Conservation (phyloP, 2,329 filamentous ascomycete species). For the Fusarium solani-melongenae region DNA sequence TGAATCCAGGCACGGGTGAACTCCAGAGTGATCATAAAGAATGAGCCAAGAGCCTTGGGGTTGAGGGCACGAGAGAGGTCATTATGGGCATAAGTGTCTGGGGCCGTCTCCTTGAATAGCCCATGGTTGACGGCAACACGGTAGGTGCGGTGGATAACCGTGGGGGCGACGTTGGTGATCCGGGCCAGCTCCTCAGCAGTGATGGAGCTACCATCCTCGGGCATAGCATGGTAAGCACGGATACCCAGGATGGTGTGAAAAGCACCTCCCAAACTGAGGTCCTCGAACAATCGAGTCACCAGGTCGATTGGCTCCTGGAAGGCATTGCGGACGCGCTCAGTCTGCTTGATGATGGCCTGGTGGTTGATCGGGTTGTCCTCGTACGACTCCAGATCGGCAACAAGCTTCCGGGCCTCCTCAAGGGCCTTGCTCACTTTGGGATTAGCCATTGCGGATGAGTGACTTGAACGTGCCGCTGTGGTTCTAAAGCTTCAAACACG, state of each 20-base stretch:
- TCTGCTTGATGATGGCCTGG: conserved; percentile 37
- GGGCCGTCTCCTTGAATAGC: conserved; percentile 43
- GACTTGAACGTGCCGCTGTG: background rate
- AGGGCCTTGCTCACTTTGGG: conserved; percentile 42
- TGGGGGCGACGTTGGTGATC: conserved; percentile 44
- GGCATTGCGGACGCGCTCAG: conserved; percentile 36
- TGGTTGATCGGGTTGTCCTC: conserved; percentile 38
- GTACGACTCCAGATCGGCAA: conserved; percentile 41
- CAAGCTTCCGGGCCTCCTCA: conserved; percentile 41
- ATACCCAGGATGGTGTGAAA: conserved; percentile 44
- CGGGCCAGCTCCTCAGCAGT: conserved; percentile 33
- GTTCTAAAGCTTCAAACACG: background rate
- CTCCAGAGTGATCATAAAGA: conserved; percentile 48
- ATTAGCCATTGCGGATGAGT: conserved; percentile 21
- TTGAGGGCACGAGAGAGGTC: conserved; percentile 43
- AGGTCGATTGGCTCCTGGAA: conserved; percentile 45
- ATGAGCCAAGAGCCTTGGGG: conserved; percentile 43
- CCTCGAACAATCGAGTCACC: conserved; percentile 39
- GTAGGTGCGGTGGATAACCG: conserved; percentile 47
- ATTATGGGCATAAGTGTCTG: conserved; percentile 48
- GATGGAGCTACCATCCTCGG: conserved; percentile 38
- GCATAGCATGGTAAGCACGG: conserved; percentile 43
- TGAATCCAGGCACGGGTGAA: conserved; percentile 43
- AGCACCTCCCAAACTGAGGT: conserved; percentile 36
- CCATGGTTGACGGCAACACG: conserved; percentile 47